These are phyloP conservation scores for Grosmannia penicillata DNA, from an alignment of 2,329 filamentous ascomycete species.

Conservation along the genomic window DNA sequence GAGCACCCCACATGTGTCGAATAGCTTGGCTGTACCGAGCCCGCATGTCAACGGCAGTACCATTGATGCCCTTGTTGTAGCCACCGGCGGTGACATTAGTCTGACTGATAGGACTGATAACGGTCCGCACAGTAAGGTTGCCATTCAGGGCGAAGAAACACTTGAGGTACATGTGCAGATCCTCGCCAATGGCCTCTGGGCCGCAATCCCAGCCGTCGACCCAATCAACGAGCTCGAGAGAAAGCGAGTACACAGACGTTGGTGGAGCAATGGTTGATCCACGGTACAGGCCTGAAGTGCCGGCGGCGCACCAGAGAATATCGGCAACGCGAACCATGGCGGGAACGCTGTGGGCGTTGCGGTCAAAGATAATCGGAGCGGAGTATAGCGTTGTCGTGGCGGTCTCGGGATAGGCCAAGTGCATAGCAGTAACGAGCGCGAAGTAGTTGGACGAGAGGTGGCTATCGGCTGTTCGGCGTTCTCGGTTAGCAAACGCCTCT, in stretches of 20 bases:
- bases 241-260: slow-evolving; percentile 59
- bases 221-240: slow-evolving; percentile 49
- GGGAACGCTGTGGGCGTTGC: slow-evolving; percentile 54
- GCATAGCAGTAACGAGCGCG: slow-evolving; percentile 46
- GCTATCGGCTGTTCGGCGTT: slow-evolving; percentile 42
- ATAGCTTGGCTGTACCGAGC: slow-evolving; percentile 60
- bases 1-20: slow-evolving; percentile 62
- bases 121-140: slow-evolving; percentile 46
- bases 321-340: slow-evolving; percentile 57
- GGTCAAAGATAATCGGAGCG: slow-evolving; percentile 59
- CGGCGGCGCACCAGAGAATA: slow-evolving; percentile 56
- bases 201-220: slow-evolving; percentile 61
- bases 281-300: slow-evolving; percentile 52
- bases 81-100: slow-evolving; percentile 53
- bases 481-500: slow-evolving; percentile 9
- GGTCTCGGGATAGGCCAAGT: slow-evolving; percentile 43
- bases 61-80: slow-evolving; percentile 33
- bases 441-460: slow-evolving; percentile 58
- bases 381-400: slow-evolving; percentile 50
- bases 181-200: slow-evolving; percentile 58
- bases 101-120: slow-evolving; percentile 57
- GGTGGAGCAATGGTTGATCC: slow-evolving; percentile 52
- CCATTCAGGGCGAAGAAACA: slow-evolving; percentile 63
- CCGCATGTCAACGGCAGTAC: slow-evolving; percentile 39
- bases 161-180: slow-evolving; percentile 66